Base-by-base conservation (phyloP, 2,329 filamentous ascomycete genomes). In the Fusarium veterinarium region DNA sequence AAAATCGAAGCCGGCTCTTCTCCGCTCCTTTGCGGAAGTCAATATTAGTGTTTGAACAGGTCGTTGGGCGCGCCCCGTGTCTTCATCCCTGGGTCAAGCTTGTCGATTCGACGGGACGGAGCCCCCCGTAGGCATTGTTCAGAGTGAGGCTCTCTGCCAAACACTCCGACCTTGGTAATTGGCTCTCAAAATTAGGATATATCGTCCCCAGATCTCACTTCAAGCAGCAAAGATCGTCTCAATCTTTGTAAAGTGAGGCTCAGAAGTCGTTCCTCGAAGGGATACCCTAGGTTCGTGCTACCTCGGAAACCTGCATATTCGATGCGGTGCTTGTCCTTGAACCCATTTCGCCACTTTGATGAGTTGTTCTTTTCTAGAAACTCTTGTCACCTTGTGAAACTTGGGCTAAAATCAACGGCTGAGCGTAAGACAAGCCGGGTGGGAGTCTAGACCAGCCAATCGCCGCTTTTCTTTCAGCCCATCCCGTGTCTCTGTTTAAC, bases 311-410 rank as follows among this genome's bases (percentile, higher is more conserved):
- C 51, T 64, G 57, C 65, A 70, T 56, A 41, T 45, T 67, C 45
- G 62, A 67, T 67, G 38, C 56, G 52, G 53, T 56, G 31, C 56
- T 40, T 45, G 38, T 45, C 58, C 51, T 58, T n/a, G 45, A 52
- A 46, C 37, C 46, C n/a, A 46, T 37, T 53, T 70, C 60, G 70
- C 66, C 70, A 73, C 61, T 57, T 58, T 60, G 61, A 60, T 73
- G 70, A 64, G 57, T 64, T 67, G 60, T 73, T 72, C 44, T 41
- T 53, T 71, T 57, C 52, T 71, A 70, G 65, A 69, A 69, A 55
- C 42, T 23, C 46, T n/a, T 70, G 67, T 57, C 61, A 52, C 46
- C 25, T 46, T 63, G 42, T 57, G 52, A 52, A 67, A 62, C 68
- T 64, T 62, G 28, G 23, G 17, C 28, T 53, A 55, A 42, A 59